Conservation (phyloP, 73 alveolate genomes). For the Urostyla sp. region DNA sequence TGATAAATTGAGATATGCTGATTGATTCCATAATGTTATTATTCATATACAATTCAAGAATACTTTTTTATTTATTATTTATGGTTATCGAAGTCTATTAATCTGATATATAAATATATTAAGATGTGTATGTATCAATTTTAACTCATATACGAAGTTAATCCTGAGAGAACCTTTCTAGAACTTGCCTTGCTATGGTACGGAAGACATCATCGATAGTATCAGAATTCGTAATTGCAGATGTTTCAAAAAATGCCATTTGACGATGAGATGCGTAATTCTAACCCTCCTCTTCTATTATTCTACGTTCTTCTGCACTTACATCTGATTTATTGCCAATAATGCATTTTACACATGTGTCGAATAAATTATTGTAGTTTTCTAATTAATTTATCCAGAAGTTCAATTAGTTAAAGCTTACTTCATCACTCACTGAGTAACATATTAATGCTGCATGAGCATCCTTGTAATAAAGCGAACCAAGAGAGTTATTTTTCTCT, state of each 20-base stretch:
- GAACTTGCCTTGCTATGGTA: constrained; percentile 2
- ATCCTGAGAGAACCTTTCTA: constrained; percentile 1
- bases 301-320: constrained; percentile 49
- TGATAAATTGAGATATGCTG: no score
- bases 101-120: no score
- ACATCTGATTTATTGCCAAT: constrained; percentile 89
- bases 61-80: no score
- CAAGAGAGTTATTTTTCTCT: constrained; percentile 64
- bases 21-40: no score
- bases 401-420: constrained; percentile 53
- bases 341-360: constrained; percentile 68
- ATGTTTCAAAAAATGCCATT: constrained; percentile 64
- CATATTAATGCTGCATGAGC: constrained; percentile 70
- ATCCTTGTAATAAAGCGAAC: constrained; percentile 67
- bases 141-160: not conserved
- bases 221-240: constrained; percentile 51
- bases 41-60: no score
- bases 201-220: constrained; percentile 23
- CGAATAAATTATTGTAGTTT: constrained; percentile 45
- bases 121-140: not conserved
- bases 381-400: constrained; percentile 69
- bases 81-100: no score
- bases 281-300: constrained; percentile 33
- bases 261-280: constrained; percentile 57
- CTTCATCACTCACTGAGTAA: constrained; percentile 63